Conservation (phyloP, 2,329 filamentous ascomycete genomes). For the Fusarium scirpi region DNA sequence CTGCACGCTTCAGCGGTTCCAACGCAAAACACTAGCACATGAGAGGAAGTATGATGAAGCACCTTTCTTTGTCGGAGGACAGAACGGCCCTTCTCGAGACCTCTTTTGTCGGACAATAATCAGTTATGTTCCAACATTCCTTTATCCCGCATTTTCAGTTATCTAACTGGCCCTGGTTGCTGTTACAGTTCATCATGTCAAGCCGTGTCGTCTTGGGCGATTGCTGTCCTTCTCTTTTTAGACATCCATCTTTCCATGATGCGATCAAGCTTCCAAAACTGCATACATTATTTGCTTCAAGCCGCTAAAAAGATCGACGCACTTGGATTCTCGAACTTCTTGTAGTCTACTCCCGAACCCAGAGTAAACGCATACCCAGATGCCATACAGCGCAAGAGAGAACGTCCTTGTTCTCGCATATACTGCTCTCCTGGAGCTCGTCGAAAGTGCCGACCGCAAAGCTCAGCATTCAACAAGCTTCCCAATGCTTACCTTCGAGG, state of each 20-base stretch:
- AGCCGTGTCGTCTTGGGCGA: neutral
- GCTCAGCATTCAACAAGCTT: neutral
- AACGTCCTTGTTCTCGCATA: neutral
- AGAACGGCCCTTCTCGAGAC: neutral
- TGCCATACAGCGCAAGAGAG: neutral
- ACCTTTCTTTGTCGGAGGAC: neutral
- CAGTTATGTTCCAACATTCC: too few species aligned
- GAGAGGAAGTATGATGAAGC: neutral
- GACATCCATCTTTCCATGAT: neutral
- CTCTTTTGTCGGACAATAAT: too few species aligned
- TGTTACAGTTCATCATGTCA: neutral
- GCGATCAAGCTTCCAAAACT: neutral
- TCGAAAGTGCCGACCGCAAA: neutral
- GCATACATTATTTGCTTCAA: neutral
- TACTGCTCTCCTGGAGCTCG: neutral
- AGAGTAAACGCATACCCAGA: neutral
- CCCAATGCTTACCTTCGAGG: neutral
- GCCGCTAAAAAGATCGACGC: neutral
- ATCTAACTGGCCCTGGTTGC: rapidly evolving
- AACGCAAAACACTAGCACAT: neutral
- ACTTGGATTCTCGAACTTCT: neutral
- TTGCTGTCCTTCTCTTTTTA: neutral
- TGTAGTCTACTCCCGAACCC: neutral
- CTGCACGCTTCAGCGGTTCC: neutral
- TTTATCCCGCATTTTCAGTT: rapidly evolving